Conservation (phyloP, 1,139 yeast genomes). For the Zhuliangozyma blackwelliae region DNA sequence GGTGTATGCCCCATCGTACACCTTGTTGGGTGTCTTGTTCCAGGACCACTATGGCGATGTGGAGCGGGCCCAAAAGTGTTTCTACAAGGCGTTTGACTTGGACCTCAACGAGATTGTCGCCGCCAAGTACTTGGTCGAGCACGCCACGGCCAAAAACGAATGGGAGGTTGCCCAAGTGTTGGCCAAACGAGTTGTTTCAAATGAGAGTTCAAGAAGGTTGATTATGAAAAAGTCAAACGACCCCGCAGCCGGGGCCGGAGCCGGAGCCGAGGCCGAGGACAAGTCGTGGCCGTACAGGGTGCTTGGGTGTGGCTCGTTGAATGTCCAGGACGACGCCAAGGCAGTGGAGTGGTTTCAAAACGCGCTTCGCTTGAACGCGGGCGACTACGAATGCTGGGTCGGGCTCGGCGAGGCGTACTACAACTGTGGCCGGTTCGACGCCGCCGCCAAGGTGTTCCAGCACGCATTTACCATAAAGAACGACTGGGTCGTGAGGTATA, state of each 20-base stretch:
- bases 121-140: constrained; percentile 66
- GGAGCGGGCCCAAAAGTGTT: constrained; percentile 78
- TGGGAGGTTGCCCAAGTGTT: constrained; percentile 86
- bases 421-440: constrained; percentile 80
- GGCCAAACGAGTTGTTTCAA: constrained; percentile 58
- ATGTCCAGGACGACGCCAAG: constrained; percentile 65
- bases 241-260: no score
- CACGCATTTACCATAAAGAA: constrained; percentile 53
- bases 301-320: constrained; percentile 74
- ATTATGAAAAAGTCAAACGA: constrained; percentile 33
- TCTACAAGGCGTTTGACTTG: constrained; percentile 83
- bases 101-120: constrained; percentile 74
- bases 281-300: constrained; percentile 84
- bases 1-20: constrained; percentile 70
- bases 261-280: constrained; percentile 18
- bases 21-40: constrained; percentile 74
- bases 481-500: constrained; percentile 58
- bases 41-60: constrained; percentile 53
- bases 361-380: constrained; percentile 65
- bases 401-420: constrained; percentile 93
- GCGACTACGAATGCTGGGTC: constrained; percentile 80
- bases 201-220: constrained; percentile 54
- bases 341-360: constrained; percentile 90
- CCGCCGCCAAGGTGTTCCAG: constrained; percentile 77
- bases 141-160: constrained; percentile 61